Conservation (phyloP, 345 rosid species). For the Angophora floribunda region DNA sequence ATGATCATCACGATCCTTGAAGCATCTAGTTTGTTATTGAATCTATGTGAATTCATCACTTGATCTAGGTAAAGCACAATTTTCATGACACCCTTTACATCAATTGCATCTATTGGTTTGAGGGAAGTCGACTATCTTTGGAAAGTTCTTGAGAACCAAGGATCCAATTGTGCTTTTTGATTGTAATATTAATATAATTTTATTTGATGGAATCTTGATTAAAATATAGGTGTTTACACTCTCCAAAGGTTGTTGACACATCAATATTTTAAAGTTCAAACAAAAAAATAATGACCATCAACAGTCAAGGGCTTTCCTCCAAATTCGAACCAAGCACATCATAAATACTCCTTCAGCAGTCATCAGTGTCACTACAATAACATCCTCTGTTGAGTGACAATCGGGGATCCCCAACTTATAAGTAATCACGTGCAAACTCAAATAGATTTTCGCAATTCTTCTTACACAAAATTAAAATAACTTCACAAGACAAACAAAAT, state of each 20-base stretch:
- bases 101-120: neutral
- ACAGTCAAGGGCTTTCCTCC: neutral
- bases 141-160: too few species aligned
- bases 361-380: neutral
- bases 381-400: neutral
- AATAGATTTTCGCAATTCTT: neutral
- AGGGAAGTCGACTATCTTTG: neutral
- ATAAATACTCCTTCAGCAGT: neutral
- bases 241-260: neutral
- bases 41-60: neutral
- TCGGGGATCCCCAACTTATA: neutral
- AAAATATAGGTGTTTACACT: neutral
- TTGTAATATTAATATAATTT: too few species aligned
- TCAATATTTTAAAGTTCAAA: too few species aligned
- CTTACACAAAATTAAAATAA: too few species aligned
- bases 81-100: neutral
- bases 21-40: neutral
- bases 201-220: neutral
- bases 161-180: neutral
- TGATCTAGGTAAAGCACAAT: neutral
- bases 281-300: neutral
- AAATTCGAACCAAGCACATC: neutral
- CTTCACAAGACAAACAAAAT: neutral
- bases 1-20: neutral
- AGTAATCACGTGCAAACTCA: neutral